These are phyloP conservation scores for Solanum phureja DNA, from an alignment of 257 asterid species.

Conservation along the genomic window DNA sequence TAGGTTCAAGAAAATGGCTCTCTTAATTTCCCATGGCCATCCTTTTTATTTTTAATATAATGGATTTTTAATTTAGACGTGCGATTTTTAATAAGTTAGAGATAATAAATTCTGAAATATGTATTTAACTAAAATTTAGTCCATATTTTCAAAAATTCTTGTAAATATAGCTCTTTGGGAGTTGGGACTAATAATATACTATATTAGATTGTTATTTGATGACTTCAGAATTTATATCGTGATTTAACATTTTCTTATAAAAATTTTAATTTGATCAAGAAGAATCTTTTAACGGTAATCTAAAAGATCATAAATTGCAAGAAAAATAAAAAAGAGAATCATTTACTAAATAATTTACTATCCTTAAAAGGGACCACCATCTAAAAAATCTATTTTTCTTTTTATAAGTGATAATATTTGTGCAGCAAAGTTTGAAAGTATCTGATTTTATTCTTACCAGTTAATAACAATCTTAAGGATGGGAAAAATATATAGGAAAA, in stretches of 20 bases:
- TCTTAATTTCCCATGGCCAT: neutral
- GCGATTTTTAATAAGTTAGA: neutral
- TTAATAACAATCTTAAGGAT: neutral
- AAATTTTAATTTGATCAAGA: accelerated
- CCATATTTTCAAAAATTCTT: neutral
- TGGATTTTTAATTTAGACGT: neutral
- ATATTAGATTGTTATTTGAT: neutral
- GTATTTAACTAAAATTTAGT: neutral
- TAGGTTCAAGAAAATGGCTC: neutral
- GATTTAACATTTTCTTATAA: neutral
- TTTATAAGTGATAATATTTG: neutral
- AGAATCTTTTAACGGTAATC: neutral
- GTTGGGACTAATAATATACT: neutral
- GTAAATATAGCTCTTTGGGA: neutral
- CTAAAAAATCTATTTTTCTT: neutral
- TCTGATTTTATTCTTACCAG: neutral
- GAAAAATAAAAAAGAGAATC: neutral
- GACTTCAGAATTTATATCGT: neutral
- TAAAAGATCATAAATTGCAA: neutral
- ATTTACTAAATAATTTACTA: neutral
- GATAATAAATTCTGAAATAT: no score
- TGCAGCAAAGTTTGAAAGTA: neutral
- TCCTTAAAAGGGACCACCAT: neutral
- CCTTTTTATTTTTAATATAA: neutral
- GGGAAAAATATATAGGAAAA: neutral